Conservation (phyloP, 225 moss, liverwort and hornwort species). For the Bryum argenteum region DNA sequence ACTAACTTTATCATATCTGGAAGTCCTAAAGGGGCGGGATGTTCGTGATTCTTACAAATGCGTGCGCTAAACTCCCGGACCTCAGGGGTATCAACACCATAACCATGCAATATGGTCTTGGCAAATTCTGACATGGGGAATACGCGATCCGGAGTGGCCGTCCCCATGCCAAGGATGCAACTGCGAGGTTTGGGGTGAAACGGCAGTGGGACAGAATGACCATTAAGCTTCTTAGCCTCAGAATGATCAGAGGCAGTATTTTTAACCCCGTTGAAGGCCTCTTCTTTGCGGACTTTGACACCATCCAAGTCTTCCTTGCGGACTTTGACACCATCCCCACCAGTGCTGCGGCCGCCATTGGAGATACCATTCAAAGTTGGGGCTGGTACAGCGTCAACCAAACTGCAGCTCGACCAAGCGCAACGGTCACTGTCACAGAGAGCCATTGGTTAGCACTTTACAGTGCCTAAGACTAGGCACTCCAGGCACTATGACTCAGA, state of each 20-base stretch:
- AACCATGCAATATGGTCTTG: constrained; percentile 27
- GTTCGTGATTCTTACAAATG: constrained; percentile 37
- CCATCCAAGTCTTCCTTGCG: constrained; percentile 18
- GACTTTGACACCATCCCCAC: constrained; percentile 15
- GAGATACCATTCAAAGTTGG: constrained; percentile 1
- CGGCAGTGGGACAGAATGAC: not conserved
- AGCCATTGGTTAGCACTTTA: constrained; percentile 26
- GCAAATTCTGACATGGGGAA: constrained; percentile 47
- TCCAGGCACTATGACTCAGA: not conserved
- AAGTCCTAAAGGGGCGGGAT: not conserved
- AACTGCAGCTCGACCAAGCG: constrained; percentile 39
- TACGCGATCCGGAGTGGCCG: constrained; percentile 43
- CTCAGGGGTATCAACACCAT: constrained; percentile 24
- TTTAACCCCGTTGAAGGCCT: not conserved
- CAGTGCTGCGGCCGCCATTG: constrained; percentile 3
- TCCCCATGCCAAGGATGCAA: constrained; percentile 56
- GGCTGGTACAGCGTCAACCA: constrained; percentile 16
- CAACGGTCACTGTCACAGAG: constrained; percentile 26
- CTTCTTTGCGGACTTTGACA: constrained; percentile 23
- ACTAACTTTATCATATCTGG: not conserved
- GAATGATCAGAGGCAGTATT: not conserved
- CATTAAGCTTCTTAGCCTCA: constrained; percentile 25
- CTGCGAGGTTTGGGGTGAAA: constrained; percentile 19
- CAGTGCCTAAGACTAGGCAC: not conserved
- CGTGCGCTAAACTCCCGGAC: constrained; percentile 45